Base-by-base conservation (phyloP, 306 rosid genomes). In the Cucurbita pepo region DNA sequence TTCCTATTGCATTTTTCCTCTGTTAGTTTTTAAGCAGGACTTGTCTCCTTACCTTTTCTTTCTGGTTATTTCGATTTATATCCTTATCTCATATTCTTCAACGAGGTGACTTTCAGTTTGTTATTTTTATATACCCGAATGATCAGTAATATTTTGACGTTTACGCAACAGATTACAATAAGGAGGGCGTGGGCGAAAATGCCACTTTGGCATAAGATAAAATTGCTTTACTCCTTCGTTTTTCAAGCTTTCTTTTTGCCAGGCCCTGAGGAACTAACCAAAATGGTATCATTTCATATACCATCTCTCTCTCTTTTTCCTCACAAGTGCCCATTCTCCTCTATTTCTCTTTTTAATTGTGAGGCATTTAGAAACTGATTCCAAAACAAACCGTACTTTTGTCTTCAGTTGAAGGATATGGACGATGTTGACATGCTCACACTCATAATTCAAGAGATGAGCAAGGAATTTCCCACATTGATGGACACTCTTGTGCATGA, bases 401-500 rank as follows among this genome's bases (percentile, higher is more conserved):
- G 69, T 81, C 76, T 81, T 75, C 73, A 91, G 97, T 80, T 94
- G 79, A 88, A 94, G 86, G 95, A 91, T 71, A 82, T 91, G 97
- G 91, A 88, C 78, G 92, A 94, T 79, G 87, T 80, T 77, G 99
- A 94, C 85, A 80, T 88, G 96, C 85, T 88, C 72, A 91, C 99
- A 72, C 91, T 94, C 48, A 88, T 89, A 47, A 85, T 91, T 82
- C 99, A 94, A 81, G 96, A 89, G 79, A 83, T 89, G 97, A 87
- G 95, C 63, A 94, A 87, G 86, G 86, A 89, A 79, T 94, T 82
- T 76, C 99, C 99, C 51, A 89, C 97, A 78, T 82, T 94, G 48
- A 94, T 90, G 97, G 96, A 94, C 81, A 94, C 99, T 11, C 95
- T 94, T 70, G 88, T 91, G 80, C 91, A 84, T 44, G 99, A 94